Evolutionary conservation across 2,329 filamentous ascomycete species (phyloP).

Genomic region (Teratosphaeria pseudoeucalypti): DNA sequence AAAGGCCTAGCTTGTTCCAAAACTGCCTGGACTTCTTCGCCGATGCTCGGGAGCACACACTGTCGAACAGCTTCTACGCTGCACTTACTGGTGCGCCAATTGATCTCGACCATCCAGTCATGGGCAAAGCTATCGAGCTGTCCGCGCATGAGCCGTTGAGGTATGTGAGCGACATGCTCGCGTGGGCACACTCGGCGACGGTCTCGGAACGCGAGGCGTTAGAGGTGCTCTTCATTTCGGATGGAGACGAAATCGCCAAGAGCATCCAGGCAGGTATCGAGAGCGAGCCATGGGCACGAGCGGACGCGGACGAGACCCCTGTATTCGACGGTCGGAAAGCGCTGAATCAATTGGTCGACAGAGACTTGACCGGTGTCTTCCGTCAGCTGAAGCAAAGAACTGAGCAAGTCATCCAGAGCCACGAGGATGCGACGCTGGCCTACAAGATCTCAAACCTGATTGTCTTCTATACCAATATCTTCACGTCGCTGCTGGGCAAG

Average conservation of each 20-base stretch:
- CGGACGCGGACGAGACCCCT: slow-evolving; percentile 42
- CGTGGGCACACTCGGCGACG: slow-evolving; percentile 88
- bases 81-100: slow-evolving; percentile 68
- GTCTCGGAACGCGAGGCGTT: slow-evolving; percentile 90
- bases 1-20: slow-evolving; percentile 82
- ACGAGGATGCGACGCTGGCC: slow-evolving; percentile 77
- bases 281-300: slow-evolving; percentile 68
- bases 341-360: slow-evolving; percentile 75
- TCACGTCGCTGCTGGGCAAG: slow-evolving; percentile 63
- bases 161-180: slow-evolving; percentile 94
- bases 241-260: slow-evolving; percentile 77
- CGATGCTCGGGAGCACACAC: slow-evolving; percentile 73
- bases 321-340: slow-evolving; percentile 73
- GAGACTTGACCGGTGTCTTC: slow-evolving; percentile 70
- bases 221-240: slow-evolving; percentile 81
- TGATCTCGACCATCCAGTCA: slow-evolving; percentile 39
- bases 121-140: slow-evolving; percentile 82
- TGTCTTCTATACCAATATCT: slow-evolving; percentile 79
- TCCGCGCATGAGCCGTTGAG: slow-evolving; percentile 83
- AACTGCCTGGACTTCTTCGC: slow-evolving; percentile 89
- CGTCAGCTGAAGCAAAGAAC: slow-evolving; percentile 79
- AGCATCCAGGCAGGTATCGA: slow-evolving; percentile 70
- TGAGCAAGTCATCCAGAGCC: slow-evolving; percentile 83
- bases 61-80: slow-evolving; percentile 85
- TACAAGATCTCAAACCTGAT: slow-evolving; percentile 87